phyloP scores from a whole-genome alignment of 2,329 filamentous ascomycete species.

The Colletotrichum euphorbiae region DNA sequence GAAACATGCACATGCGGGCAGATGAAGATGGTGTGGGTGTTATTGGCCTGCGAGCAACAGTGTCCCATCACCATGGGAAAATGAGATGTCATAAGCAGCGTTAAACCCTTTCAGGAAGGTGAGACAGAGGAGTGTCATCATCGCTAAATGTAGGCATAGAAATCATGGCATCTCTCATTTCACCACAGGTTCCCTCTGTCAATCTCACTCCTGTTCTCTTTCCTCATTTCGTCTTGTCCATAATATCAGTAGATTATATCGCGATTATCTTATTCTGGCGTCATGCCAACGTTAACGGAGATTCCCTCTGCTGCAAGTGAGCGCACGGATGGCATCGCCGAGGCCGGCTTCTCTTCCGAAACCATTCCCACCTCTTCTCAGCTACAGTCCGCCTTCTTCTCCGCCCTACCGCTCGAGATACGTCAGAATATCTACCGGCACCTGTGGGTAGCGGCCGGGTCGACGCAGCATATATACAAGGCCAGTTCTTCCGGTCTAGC shows the following conservation, averaged over 20 bases:
- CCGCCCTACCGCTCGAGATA: conserved; percentile 27
- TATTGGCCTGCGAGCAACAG: neutral
- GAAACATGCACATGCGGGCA: neutral
- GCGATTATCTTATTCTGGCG: neutral
- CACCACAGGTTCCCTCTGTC: neutral
- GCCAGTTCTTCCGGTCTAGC: conserved; percentile 11
- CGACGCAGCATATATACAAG: conserved; percentile 33
- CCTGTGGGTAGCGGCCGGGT: conserved; percentile 25
- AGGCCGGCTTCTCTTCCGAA: neutral
- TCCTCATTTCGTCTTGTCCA: neutral
- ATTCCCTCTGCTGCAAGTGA: neutral
- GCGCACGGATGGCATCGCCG: neutral
- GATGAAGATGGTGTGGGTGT: neutral
- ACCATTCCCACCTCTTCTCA: neutral
- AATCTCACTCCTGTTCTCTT: neutral
- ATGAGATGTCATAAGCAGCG: conserved; percentile 18
- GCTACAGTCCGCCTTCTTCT: conserved; percentile 29
- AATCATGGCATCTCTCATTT: neutral
- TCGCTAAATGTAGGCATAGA: neutral
- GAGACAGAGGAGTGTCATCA: neutral
- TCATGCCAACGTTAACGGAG: neutral
- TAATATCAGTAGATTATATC: too few relatives aligned
- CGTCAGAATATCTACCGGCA: conserved; percentile 30
- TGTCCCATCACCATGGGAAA: conserved; percentile 10
- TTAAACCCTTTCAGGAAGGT: conserved; percentile 30